phyloP scores from a whole-genome alignment of 2,329 filamentous ascomycete genomes.

The Alternaria sp. region DNA sequence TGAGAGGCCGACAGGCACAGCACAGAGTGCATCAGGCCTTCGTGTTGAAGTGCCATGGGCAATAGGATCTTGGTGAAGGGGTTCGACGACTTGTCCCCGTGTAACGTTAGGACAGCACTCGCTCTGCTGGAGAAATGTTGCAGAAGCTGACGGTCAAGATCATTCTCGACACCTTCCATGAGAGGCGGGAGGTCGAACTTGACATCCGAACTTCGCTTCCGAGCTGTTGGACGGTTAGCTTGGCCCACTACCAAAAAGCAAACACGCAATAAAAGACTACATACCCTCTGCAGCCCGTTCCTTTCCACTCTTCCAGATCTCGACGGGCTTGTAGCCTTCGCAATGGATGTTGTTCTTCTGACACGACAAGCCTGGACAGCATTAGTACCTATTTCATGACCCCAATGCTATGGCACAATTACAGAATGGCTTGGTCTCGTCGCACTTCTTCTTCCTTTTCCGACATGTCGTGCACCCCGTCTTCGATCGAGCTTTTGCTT shows the following conservation, averaged over 20 bases:
- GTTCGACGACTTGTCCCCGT: conserved; percentile 75
- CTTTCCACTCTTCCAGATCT: conserved; percentile 85
- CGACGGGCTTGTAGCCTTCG: conserved; percentile 86
- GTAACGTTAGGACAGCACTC: conserved; percentile 80
- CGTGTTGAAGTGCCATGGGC: conserved; percentile 79
- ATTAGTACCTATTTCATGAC: conserved; percentile 26
- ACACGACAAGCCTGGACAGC: conserved; percentile 74
- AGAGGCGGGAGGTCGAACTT: conserved; percentile 63
- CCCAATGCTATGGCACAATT: conserved; percentile 14
- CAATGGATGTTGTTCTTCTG: conserved; percentile 93
- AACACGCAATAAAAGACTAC: neutral
- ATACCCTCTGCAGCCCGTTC: conserved; percentile 72
- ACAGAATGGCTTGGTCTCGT: conserved; percentile 57
- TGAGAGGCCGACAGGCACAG: conserved; percentile 84
- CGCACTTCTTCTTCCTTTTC: conserved; percentile 67
- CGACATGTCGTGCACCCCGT: conserved; percentile 66
- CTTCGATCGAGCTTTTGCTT: conserved; percentile 74
- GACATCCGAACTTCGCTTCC: conserved; percentile 43
- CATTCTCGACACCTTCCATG: conserved; percentile 81
- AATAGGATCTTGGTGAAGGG: conserved; percentile 85
- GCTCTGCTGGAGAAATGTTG: conserved; percentile 82
- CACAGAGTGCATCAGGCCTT: conserved; percentile 88
- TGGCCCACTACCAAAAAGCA: neutral
- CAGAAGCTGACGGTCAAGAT: conserved; percentile 79
- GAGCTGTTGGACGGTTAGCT: conserved; percentile 36